These are phyloP conservation scores for Drosera capensis DNA, from an alignment of 148 eudicot genomes.

Conservation along the genomic window DNA sequence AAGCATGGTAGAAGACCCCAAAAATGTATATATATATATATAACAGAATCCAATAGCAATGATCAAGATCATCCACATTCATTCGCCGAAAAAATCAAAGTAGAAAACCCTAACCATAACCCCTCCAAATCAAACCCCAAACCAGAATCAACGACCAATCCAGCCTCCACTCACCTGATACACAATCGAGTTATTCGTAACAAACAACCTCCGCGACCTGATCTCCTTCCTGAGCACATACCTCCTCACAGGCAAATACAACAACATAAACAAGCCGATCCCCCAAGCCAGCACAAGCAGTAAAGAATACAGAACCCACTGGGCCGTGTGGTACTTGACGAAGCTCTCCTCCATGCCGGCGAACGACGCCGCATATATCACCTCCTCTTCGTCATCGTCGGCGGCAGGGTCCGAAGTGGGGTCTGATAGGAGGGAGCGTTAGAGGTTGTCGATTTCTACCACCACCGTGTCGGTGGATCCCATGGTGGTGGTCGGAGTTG, in stretches of 20 bases:
- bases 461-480: background rate
- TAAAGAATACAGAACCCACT: slow-evolving; percentile 58
- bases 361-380: slow-evolving; percentile 53
- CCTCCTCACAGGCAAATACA: slow-evolving; percentile 62
- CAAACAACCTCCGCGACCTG: slow-evolving; percentile 52
- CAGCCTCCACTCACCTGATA: slow-evolving; percentile 32
- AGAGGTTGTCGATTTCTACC: background rate
- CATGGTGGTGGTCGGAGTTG: no score
- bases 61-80: no score
- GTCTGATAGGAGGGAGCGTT: background rate
- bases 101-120: background rate
- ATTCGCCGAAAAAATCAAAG: no score
- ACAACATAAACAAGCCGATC: slow-evolving; percentile 57
- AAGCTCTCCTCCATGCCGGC: slow-evolving; percentile 54
- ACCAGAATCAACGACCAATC: background rate
- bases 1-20: no score
- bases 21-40: no score
- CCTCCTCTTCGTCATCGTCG: slow-evolving; percentile 21
- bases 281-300: slow-evolving; percentile 70
- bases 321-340: slow-evolving; percentile 43
- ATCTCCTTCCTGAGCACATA: slow-evolving; percentile 46
- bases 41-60: no score
- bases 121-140: no score
- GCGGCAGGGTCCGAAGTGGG: background rate
- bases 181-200: slow-evolving; percentile 58